Evolutionary conservation across 2,329 filamentous ascomycete genomes (phyloP).

Genomic region (Phoma sp.): DNA sequence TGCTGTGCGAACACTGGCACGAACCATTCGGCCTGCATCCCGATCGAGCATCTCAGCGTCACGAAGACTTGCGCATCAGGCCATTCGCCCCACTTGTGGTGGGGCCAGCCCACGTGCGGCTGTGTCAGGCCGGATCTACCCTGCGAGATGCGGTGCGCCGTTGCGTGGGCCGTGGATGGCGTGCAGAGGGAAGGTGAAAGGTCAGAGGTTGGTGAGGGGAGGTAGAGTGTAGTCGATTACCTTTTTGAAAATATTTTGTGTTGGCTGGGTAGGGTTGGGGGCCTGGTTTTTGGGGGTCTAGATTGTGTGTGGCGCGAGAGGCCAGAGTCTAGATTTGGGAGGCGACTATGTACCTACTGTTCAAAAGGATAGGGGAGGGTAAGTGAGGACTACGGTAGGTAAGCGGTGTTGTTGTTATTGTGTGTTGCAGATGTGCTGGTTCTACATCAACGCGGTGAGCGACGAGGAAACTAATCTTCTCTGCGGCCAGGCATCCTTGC

Average conservation of each 20-base stretch:
- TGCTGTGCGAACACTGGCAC: too few species aligned
- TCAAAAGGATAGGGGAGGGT: background rate
- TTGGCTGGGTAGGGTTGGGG: background rate
- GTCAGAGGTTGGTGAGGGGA: too few species aligned
- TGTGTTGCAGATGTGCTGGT: too few species aligned
- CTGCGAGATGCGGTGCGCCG: background rate
- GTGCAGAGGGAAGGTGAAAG: background rate
- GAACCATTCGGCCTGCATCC: background rate
- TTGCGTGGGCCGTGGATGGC: too few species aligned
- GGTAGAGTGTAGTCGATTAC: background rate
- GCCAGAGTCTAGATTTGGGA: background rate
- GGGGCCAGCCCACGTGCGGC: background rate
- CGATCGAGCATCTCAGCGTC: background rate
- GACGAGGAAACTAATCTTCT: too few species aligned
- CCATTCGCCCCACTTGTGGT: background rate
- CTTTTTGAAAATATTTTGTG: too few species aligned
- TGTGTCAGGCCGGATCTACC: constrained; percentile 1
- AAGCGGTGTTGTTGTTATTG: too few species aligned
- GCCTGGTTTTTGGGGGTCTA: background rate
- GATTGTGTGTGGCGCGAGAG: background rate
- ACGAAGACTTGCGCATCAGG: background rate
- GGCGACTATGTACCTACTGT: background rate
- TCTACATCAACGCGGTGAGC: too few species aligned
- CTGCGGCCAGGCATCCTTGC: too few species aligned
- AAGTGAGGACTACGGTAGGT: background rate